Evolutionary conservation across 352 stramenopile species (phyloP).

Genomic region (Phytophthora boehmeriae): DNA sequence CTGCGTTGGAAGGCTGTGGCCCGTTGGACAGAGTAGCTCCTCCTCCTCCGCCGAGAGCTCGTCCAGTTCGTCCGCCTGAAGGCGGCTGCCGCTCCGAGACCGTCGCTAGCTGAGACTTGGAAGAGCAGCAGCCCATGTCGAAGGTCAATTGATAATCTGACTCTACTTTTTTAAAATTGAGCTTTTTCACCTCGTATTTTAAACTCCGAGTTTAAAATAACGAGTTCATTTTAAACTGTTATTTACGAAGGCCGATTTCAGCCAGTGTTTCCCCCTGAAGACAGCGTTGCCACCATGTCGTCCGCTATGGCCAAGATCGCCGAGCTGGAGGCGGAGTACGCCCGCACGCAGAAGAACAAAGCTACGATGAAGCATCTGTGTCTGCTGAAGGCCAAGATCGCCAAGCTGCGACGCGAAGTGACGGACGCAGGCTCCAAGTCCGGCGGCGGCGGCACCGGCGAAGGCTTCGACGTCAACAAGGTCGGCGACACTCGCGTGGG

Average conservation of each 20-base stretch:
- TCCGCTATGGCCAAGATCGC: slow-evolving; percentile 79
- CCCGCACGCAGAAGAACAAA: slow-evolving; percentile 99
- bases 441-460: slow-evolving; percentile 67
- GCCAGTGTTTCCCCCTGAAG: too few relatives aligned
- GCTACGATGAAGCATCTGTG: slow-evolving; percentile 99
- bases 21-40: slow-evolving; percentile 11
- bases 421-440: slow-evolving; percentile 81
- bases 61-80: slow-evolving; percentile 4
- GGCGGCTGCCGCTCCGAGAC: slow-evolving; percentile 22
- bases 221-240: too few relatives aligned
- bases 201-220: too few relatives aligned
- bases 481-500: slow-evolving; percentile 97
- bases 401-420: slow-evolving; percentile 95
- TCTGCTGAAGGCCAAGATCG: slow-evolving; percentile 98
- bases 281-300: slow-evolving; percentile 69
- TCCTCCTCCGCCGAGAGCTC: slow-evolving; percentile 2
- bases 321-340: slow-evolving; percentile 93
- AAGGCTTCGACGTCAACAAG: slow-evolving; percentile 93
- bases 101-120: slow-evolving; percentile 52
- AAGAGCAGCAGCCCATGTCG: slow-evolving; percentile 75
- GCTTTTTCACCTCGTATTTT: too few relatives aligned
- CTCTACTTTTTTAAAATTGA: background rate
- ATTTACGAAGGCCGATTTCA: too few relatives aligned
- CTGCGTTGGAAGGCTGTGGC: slow-evolving; percentile 56
- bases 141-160: slow-evolving; percentile 6